Base-by-base conservation (phyloP, 192 early-diverging fungal species). In the Rhizophagus prolifer region DNA sequence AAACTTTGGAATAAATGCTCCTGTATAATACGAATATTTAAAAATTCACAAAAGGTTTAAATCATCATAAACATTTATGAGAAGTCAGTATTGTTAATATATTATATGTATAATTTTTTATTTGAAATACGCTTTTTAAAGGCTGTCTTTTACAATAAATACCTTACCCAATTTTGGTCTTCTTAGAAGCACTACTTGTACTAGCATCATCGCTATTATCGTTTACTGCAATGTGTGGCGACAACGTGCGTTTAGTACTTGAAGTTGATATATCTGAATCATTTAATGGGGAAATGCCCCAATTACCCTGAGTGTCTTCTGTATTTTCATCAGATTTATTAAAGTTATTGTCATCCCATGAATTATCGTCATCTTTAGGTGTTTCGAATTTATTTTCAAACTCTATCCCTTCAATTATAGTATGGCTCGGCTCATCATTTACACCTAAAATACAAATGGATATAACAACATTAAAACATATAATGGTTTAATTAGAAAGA, bases 211-310 rank as follows among this genome's bases (percentile, higher is more conserved):
- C 30, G 16, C 62, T 16, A 64, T 14, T 41, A 34, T 67, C 65
- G 13, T 67, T 54, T 54, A 5, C 65, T 38, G 30, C 21, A 41
- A 67, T 67, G 6, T 34, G 65, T 67, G 65, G 9, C 34, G 65
- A 67, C 21, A 66, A 44, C 46, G 70, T 71, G 26, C 70, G 47
- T 31, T 71, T 71, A 71, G 26, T 50, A 50, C 47, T 10, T 12
- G 19, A 38, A 50, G 16, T 71, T 58, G 54, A 50, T 71, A 25
- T 30, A 21, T 71, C 25, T 16, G 70, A 71, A 26, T 50, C 41
- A 71, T 50, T 28, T 71, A 26, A 3, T 30, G 25, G 46, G 28
- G 70, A n/a, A 38, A 50, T 12, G 14, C 46, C 28, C 70, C 70
- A 58, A 30, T 54, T 25, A 58, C 34, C 31, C 31, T 10, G 28